Percentiles rank a stretch among this genome's conserved stretches.
These are phyloP conservation scores for Termitomyces heimii DNA, from an alignment of 768 basidiomycete genomes.

Conservation along the genomic window DNA sequence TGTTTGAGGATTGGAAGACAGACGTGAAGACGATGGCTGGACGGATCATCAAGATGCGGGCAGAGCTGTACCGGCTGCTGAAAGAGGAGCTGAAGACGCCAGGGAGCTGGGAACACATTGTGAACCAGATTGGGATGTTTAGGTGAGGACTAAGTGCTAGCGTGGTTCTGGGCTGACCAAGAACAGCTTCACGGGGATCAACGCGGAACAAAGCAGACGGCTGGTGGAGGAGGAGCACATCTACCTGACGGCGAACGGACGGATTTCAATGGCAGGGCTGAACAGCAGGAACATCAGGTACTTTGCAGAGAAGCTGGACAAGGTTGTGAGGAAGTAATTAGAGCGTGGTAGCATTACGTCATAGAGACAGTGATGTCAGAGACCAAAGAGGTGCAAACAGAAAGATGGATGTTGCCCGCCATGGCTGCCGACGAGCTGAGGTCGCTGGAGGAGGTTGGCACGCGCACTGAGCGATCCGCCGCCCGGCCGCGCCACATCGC, in stretches of 20 bases:
- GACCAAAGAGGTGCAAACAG: constrained; percentile 11
- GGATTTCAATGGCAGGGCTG: constrained; percentile 94
- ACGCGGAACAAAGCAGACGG: constrained; percentile 53
- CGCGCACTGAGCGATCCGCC: neutral
- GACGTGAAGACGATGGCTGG: constrained; percentile 93
- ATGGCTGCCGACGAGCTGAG: constrained; percentile 8
- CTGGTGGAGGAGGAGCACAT: constrained; percentile 72
- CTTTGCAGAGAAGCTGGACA: constrained; percentile 68
- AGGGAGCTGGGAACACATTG: constrained; percentile 94
- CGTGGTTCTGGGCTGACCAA: neutral
- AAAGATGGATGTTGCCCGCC: constrained; percentile 12
- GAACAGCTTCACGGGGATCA: constrained; percentile 79
- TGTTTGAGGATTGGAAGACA: constrained; percentile 85
- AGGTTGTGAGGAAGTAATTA: constrained; percentile 37
- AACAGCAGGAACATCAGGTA: constrained; percentile 75
- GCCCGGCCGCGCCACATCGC: constrained; percentile 23
- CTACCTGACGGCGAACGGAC: constrained; percentile 81
- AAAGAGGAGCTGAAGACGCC: constrained; percentile 80
- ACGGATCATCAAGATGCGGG: constrained; percentile 89
- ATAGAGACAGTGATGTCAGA: constrained; percentile 29
- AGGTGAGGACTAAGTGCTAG: too few relatives aligned
- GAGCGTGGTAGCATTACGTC: constrained; percentile 21
- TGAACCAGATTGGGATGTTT: constrained; percentile 97
- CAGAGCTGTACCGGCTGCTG: constrained; percentile 67
- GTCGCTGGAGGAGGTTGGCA: neutral